phyloP scores from a whole-genome alignment of 805 yeast genomes.

The Suhomyces sp. region DNA sequence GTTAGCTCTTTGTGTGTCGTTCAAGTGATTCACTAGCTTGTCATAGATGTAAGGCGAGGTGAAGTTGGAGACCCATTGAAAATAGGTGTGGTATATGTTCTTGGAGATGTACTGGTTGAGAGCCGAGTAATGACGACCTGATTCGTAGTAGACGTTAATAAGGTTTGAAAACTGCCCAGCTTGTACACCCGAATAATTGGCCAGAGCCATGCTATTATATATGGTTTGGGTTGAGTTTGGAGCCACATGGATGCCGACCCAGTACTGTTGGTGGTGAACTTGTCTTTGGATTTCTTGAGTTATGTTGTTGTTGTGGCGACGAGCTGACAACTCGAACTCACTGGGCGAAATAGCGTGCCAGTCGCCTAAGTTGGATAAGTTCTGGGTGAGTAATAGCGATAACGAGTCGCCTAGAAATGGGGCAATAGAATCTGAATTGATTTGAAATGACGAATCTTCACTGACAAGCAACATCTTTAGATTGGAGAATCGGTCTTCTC shows the following conservation, averaged over 20 bases:
- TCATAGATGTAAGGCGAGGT: conserved; percentile 18
- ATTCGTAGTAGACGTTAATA: conserved; percentile 22
- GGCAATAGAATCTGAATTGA: conserved; percentile 16
- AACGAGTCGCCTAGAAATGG: conserved; percentile 20
- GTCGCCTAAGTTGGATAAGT: conserved; percentile 16
- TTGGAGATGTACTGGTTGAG: conserved; percentile 34
- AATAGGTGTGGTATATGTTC: conserved; percentile 16
- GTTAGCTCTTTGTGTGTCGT: conserved; percentile 11
- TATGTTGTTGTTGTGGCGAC: conserved; percentile 16
- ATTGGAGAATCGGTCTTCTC: conserved; percentile 29
- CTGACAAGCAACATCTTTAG: conserved; percentile 37
- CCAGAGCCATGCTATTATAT: conserved; percentile 14
- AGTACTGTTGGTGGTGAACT: conserved; percentile 29
- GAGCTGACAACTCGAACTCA: conserved; percentile 15
- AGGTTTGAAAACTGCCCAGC: conserved; percentile 15
- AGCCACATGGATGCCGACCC: conserved; percentile 27
- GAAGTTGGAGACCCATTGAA: conserved; percentile 21
- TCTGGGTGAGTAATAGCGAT: conserved; percentile 13
- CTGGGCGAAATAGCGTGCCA: conserved; percentile 15
- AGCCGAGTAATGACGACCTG: conserved; percentile 31
- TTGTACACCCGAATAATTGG: conserved; percentile 5
- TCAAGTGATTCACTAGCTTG: conserved; percentile 14
- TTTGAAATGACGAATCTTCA: conserved; percentile 24
- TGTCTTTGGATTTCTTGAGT: conserved; percentile 16
- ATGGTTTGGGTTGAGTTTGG: conserved; percentile 25